Evolutionary conservation across 1,139 yeast species (phyloP).

Genomic region (Candida pseudoviswanathii): DNA sequence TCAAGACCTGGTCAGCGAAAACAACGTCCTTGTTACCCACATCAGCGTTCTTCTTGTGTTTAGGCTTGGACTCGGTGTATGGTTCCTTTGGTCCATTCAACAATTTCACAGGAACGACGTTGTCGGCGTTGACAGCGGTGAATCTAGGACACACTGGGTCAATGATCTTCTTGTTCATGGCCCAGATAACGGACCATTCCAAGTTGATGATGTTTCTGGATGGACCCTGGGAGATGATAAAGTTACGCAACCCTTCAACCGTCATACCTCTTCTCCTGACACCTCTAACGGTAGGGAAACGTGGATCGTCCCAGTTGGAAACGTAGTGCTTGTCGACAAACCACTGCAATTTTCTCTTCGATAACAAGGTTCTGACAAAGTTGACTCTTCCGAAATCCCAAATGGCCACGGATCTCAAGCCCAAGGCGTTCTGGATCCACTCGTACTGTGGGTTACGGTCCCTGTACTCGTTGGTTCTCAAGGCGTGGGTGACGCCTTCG

Average conservation of each 20-base stretch:
- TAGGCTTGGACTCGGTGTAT: conserved; percentile 72
- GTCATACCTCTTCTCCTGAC: conserved; percentile 99
- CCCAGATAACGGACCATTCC: conserved; percentile 98
- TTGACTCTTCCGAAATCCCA: conserved; percentile 98
- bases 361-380: conserved; percentile 89
- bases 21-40: conserved; percentile 84
- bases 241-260: conserved; percentile 92
- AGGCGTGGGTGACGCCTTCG: conserved; percentile 96
- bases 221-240: conserved; percentile 94
- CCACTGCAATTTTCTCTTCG: conserved; percentile 98
- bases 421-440: conserved; percentile 84
- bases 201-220: conserved; percentile 92
- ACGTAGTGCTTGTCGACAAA: conserved; percentile 90
- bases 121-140: conserved; percentile 66
- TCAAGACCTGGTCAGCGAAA: conserved; percentile 61
- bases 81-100: conserved; percentile 70
- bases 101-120: conserved; percentile 67
- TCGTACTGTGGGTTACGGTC: conserved; percentile 97
- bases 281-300: conserved; percentile 99
- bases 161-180: conserved; percentile 91
- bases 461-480: conserved; percentile 96
- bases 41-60: conserved; percentile 93
- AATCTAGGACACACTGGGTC: conserved; percentile 97
- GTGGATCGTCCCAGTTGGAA: conserved; percentile 95
- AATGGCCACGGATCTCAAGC: conserved; percentile 85